These are phyloP conservation scores for Lablab purpureus DNA, from an alignment of 306 rosid species.

Conservation along the genomic window DNA sequence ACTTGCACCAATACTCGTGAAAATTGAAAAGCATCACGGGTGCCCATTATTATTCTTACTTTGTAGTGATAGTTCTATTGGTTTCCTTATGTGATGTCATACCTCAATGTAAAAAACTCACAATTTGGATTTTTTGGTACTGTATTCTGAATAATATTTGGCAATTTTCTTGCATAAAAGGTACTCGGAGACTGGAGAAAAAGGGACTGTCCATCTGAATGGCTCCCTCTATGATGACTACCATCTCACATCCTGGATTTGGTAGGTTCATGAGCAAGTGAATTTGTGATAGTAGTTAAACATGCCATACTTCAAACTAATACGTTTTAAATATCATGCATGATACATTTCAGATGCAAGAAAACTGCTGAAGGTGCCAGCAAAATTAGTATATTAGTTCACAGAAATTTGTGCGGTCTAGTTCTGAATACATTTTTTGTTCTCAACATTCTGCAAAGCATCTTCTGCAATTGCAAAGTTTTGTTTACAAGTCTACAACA, in stretches of 20 bases:
- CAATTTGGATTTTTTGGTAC: constrained; percentile 21
- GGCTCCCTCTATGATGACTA: not conserved
- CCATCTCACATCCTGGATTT: not conserved
- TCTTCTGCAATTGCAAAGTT: not conserved
- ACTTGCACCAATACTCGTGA: not conserved
- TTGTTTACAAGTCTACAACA: constrained; percentile 9
- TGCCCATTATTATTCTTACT: constrained; percentile 10
- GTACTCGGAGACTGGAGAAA: not conserved
- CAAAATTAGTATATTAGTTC: constrained; percentile 16
- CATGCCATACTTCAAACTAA: constrained; percentile 6
- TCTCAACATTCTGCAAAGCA: not conserved
- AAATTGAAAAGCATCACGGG: not conserved
- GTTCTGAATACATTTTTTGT: not conserved
- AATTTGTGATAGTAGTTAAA: not conserved
- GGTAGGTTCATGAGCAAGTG: not conserved
- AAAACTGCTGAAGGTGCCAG: constrained; percentile 11
- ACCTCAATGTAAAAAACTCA: constrained; percentile 11
- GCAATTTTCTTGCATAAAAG: not conserved
- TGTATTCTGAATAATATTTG: not conserved
- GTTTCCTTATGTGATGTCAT: constrained; percentile 5
- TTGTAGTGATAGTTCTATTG: constrained; percentile 20
- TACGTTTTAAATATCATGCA: not conserved
- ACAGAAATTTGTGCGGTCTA: constrained; percentile 4
- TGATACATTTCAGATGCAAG: constrained; percentile 12
- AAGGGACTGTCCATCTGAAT: not conserved